Evolutionary conservation across 345 rosid species (phyloP).

Genomic region (Salix udensis): DNA sequence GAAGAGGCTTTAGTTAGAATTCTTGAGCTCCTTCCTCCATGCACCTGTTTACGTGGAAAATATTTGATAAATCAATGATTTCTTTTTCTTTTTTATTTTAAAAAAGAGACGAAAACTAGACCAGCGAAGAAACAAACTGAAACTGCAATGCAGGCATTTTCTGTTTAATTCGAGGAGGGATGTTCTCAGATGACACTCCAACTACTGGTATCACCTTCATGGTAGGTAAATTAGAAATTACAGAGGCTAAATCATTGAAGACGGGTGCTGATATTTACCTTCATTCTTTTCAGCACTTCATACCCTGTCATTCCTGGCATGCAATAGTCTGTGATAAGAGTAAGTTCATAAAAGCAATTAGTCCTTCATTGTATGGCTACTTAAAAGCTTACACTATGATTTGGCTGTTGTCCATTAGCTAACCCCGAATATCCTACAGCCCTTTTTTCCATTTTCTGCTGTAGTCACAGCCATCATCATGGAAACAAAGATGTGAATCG

Average conservation of each 20-base stretch:
- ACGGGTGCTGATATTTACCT: slow-evolving; percentile 12
- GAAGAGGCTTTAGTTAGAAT: slow-evolving; percentile 18
- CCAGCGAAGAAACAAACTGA: background rate
- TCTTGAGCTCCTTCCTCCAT: slow-evolving; percentile 25
- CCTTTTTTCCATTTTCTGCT: slow-evolving; percentile 28
- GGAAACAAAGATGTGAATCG: no score
- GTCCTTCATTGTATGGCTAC: background rate
- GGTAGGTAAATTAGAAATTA: background rate
- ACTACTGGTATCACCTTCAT: slow-evolving; percentile 29
- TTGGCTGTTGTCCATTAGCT: slow-evolving; percentile 15
- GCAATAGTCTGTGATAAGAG: slow-evolving; percentile 29
- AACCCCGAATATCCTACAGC: slow-evolving; percentile 37
- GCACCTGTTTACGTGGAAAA: slow-evolving; percentile 16
- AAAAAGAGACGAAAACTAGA: background rate
- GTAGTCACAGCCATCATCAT: slow-evolving; percentile 5
- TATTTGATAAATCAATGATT: background rate
- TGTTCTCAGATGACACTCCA: slow-evolving; percentile 33
- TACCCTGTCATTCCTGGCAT: slow-evolving; percentile 46
- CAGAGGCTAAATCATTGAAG: background rate
- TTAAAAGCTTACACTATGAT: background rate
- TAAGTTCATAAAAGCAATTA: background rate
- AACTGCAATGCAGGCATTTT: background rate
- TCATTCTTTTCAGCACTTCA: slow-evolving; percentile 37
- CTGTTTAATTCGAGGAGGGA: slow-evolving; percentile 22
- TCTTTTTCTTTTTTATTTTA: no score